A percentile compares a stretch with the other conserved stretches of the same genome.
These are phyloP conservation scores for Globisporangium acanthophoron DNA, from an alignment of 352 stramenopile genomes.

Conservation along the genomic window DNA sequence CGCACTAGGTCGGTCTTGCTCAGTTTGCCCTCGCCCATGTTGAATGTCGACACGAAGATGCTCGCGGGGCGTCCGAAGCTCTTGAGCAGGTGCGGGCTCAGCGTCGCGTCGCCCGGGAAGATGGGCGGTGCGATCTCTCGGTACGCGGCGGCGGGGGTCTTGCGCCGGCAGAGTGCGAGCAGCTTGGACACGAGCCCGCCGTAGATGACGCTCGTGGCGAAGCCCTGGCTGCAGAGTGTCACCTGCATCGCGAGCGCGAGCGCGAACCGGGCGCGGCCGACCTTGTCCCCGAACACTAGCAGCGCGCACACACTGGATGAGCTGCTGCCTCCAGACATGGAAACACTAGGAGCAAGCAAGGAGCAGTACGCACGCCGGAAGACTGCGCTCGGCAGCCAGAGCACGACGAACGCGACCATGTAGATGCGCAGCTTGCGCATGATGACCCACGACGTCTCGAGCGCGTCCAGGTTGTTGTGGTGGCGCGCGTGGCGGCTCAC, in stretches of 20 bases:
- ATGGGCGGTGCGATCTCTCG: conserved; percentile 31
- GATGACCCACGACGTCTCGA: conserved; percentile 60
- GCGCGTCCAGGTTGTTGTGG: conserved; percentile 54
- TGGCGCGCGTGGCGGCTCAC: conserved; percentile 31
- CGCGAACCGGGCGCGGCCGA: conserved; percentile 39
- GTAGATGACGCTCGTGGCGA: conserved; percentile 64
- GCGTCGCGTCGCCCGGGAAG: conserved; percentile 22
- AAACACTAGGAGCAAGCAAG: neutral
- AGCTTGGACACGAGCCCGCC: conserved; percentile 40
- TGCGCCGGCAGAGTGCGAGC: conserved; percentile 21
- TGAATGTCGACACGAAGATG: conserved; percentile 83
- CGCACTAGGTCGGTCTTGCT: conserved; percentile 36
- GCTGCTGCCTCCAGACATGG: too few relatives aligned
- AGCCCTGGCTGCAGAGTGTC: conserved; percentile 55
- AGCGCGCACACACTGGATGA: conserved; percentile 10
- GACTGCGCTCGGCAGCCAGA: conserved; percentile 56
- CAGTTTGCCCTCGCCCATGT: conserved; percentile 72
- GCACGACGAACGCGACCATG: conserved; percentile 62
- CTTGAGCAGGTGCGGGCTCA: conserved; percentile 14
- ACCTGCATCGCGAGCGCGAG: conserved; percentile 63
- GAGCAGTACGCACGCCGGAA: conserved; percentile 44
- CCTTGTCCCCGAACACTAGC: conserved; percentile 37
- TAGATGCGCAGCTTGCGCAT: conserved; percentile 64
- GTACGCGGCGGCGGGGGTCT: conserved; percentile 18
- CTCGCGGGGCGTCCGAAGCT: conserved; percentile 42